A percentile compares a stretch with the other conserved stretches of the same genome.
Conservation (phyloP, 768 basidiomycete genomes). For the Auricularia sp. region DNA sequence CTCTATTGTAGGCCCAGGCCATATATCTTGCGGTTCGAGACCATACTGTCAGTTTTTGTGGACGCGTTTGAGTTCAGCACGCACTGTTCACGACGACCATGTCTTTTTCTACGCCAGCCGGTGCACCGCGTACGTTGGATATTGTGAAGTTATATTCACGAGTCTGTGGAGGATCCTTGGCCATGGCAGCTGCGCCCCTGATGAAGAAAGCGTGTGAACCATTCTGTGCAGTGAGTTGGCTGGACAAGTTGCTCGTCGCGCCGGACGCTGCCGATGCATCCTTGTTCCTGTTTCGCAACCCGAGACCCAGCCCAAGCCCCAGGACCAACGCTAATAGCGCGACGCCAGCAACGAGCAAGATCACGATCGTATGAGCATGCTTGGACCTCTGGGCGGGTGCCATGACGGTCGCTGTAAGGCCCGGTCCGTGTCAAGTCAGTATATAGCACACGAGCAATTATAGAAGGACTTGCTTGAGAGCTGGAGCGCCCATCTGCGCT, state of each 20-base stretch:
- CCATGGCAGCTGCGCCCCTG: neutral
- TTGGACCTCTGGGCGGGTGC: no score
- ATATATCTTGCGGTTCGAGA: constrained; percentile 14
- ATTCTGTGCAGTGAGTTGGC: neutral
- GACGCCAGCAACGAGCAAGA: neutral
- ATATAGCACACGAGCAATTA: no score
- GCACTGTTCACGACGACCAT: constrained; percentile 42
- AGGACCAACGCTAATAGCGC: constrained; percentile 9
- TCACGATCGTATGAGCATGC: neutral
- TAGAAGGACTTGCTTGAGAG: no score
- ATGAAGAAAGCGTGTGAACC: neutral
- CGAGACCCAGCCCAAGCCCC: constrained; percentile 11
- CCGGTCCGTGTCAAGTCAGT: no score
- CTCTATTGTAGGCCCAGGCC: constrained; percentile 30
- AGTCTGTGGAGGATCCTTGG: constrained; percentile 23
- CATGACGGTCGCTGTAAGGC: no score
- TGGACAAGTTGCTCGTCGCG: neutral
- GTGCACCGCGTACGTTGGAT: constrained; percentile 27
- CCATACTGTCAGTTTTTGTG: no score
- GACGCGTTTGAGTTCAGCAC: neutral
- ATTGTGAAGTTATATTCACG: constrained; percentile 37
- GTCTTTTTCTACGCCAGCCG: constrained; percentile 30
- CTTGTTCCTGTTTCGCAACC: constrained; percentile 4
- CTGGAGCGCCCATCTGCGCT: neutral
- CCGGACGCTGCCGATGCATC: neutral